phyloP scores from a whole-genome alignment of 192 early-diverging fungal genomes.

The Coemansia sp. region DNA sequence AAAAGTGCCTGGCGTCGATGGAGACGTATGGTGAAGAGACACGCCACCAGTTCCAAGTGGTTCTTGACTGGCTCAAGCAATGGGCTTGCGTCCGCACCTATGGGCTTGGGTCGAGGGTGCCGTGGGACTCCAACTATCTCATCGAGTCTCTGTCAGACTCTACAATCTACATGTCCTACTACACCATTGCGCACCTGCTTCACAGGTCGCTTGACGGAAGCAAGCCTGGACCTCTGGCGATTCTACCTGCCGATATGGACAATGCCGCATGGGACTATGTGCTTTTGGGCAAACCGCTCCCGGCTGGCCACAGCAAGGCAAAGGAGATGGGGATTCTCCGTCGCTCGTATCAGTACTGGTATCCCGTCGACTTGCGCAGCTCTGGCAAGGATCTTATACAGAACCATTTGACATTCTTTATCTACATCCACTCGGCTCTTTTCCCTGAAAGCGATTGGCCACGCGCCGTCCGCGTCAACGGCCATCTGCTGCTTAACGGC shows the following conservation, averaged over 20 bases:
- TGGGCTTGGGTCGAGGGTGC: constrained; percentile 89
- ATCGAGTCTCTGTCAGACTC: constrained; percentile 98
- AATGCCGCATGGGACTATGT: constrained; percentile 93
- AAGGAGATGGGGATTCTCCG: constrained; percentile 74
- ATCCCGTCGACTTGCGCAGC: constrained; percentile 93
- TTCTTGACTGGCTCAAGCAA: constrained; percentile 90
- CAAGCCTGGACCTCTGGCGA: constrained; percentile 70
- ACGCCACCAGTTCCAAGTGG: constrained; percentile 79
- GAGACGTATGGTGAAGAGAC: constrained; percentile 81
- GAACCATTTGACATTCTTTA: constrained; percentile 97
- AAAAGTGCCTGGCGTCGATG: constrained; percentile 78
- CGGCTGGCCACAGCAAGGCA: constrained; percentile 56
- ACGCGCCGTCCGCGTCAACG: constrained; percentile 80
- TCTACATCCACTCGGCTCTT: constrained; percentile 95
- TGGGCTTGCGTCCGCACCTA: constrained; percentile 97
- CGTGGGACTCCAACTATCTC: constrained; percentile 90
- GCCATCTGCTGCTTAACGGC: constrained; percentile 91
- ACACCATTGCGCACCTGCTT: constrained; percentile 91
- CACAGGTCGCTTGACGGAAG: constrained; percentile 87
- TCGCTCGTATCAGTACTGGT: constrained; percentile 96
- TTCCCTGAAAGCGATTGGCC: constrained; percentile 95
- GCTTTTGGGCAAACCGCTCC: constrained; percentile 66
- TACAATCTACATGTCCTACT: constrained; percentile 99
- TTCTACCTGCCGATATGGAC: constrained; percentile 85
- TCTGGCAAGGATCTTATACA: constrained; percentile 97